Conservation (phyloP, 352 stramenopile species). For the Phytophthora citrophthora region DNA sequence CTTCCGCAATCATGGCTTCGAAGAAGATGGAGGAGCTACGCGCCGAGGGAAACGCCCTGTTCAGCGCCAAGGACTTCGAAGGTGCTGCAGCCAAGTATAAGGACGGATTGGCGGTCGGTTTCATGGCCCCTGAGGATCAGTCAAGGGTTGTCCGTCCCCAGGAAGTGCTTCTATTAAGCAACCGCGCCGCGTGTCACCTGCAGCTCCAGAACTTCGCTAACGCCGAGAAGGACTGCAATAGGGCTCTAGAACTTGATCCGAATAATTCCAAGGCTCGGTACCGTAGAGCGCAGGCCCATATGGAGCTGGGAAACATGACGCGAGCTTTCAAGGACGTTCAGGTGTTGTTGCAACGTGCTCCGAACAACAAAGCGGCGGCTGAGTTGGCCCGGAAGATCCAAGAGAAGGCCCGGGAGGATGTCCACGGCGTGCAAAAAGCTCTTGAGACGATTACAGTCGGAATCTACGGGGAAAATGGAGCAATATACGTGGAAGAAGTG, state of each 20-base stretch:
- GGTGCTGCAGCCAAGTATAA: conserved; percentile 73
- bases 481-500: conserved; percentile 24
- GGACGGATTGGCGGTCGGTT: conserved; percentile 45
- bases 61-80: conserved; percentile 73
- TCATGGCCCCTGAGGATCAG: conserved; percentile 14
- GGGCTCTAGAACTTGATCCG: conserved; percentile 50
- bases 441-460: conserved; percentile 58
- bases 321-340: conserved; percentile 77
- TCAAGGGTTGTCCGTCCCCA: conserved; percentile 39
- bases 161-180: conserved; percentile 74
- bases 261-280: conserved; percentile 84
- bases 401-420: conserved; percentile 71
- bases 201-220: conserved; percentile 67
- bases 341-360: conserved; percentile 72
- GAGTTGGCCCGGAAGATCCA: conserved; percentile 79
- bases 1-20: conserved; percentile 15
- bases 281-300: conserved; percentile 72
- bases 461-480: conserved; percentile 22
- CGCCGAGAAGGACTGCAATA: conserved; percentile 62
- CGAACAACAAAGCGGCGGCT: conserved; percentile 76
- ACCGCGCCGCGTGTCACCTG: conserved; percentile 75
- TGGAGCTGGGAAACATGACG: conserved; percentile 70
- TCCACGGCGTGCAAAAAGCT: conserved; percentile 82
- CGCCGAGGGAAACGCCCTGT: conserved; percentile 74
- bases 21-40: conserved; percentile 65